These are phyloP conservation scores for Entonaema liquescens DNA, from an alignment of 495 filamentous ascomycete species.

Conservation along the genomic window DNA sequence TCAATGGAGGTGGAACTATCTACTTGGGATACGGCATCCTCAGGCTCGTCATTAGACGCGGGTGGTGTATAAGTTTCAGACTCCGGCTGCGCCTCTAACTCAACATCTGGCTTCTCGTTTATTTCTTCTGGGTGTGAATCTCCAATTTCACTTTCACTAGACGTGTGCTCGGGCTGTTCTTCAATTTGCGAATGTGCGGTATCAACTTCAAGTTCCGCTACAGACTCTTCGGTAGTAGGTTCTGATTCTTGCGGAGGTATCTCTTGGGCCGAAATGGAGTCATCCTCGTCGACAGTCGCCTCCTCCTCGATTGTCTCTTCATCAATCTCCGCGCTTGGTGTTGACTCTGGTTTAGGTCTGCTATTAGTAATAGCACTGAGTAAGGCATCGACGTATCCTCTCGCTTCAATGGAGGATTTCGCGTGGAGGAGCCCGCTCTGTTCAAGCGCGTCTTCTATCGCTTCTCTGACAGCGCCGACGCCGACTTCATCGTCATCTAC, in stretches of 20 bases:
- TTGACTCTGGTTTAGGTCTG: conserved; percentile 19
- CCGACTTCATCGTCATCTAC: conserved; percentile 63
- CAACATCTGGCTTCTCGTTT: background rate
- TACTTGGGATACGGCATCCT: background rate
- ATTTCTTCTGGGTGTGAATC: conserved; percentile 2
- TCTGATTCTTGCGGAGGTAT: conserved; percentile 2
- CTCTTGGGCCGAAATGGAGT: background rate
- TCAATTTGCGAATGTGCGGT: conserved; percentile 26
- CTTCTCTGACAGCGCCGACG: conserved; percentile 52
- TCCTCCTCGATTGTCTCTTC: conserved; percentile 24
- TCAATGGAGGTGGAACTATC: conserved; percentile 2
- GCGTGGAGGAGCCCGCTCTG: conserved; percentile 54
- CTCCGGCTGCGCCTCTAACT: conserved; percentile 13
- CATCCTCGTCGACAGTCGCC: conserved; percentile 32
- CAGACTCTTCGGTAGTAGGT: conserved; percentile 15
- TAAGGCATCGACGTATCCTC: conserved; percentile 52
- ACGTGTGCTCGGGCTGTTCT: conserved; percentile 10
- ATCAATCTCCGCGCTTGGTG: conserved; percentile 32
- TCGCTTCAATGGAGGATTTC: conserved; percentile 47
- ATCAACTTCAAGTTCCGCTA: conserved; percentile 16
- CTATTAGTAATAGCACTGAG: conserved; percentile 50
- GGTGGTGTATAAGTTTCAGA: background rate
- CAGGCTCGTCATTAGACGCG: background rate
- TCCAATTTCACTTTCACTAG: conserved; percentile 3
- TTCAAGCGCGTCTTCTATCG: conserved; percentile 54